Percentiles rank a stretch among this genome's conserved stretches.
phyloP scores from a whole-genome alignment of 495 filamentous ascomycete genomes.

The Letharia lupina region DNA sequence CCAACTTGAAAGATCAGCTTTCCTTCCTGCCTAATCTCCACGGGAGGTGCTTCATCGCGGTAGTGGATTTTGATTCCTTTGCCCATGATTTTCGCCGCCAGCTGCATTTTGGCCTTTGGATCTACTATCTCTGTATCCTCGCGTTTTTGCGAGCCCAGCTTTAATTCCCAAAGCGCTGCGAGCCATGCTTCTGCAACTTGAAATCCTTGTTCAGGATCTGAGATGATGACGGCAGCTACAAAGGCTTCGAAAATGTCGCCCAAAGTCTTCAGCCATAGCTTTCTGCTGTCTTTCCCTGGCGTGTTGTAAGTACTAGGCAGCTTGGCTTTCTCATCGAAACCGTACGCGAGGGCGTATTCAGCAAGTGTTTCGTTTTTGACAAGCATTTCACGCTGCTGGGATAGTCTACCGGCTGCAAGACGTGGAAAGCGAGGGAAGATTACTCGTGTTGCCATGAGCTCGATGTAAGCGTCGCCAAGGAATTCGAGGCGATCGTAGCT shows the following conservation, averaged over 20 bases:
- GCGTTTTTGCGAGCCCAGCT: conserved; percentile 24
- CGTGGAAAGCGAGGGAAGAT: conserved; percentile 55
- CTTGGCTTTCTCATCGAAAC: conserved; percentile 51
- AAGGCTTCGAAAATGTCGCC: conserved; percentile 89
- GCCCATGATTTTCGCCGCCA: conserved; percentile 48
- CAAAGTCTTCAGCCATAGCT: conserved; percentile 50
- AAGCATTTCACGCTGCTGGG: conserved; percentile 58
- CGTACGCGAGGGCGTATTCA: conserved; percentile 55
- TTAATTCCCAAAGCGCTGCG: conserved; percentile 56
- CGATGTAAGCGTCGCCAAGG: conserved; percentile 67
- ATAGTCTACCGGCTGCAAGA: conserved; percentile 49
- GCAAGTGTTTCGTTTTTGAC: conserved; percentile 73
- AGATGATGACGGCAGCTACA: conserved; percentile 65
- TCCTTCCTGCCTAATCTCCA: conserved; percentile 46
- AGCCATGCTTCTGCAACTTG: conserved; percentile 57
- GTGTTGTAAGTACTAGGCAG: conserved; percentile 38
- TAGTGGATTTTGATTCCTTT: conserved; percentile 61
- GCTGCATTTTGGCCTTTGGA: conserved; percentile 41
- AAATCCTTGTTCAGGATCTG: conserved; percentile 52
- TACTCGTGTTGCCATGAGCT: conserved; percentile 57
- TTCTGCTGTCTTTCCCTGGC: conserved; percentile 26
- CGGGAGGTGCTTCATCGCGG: conserved; percentile 43
- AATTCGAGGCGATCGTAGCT: conserved; percentile 66
- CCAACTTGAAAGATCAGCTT: conserved; percentile 59
- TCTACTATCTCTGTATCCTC: conserved; percentile 26